Percentiles rank a stretch among this genome's conserved stretches.
phyloP scores from a whole-genome alignment of 257 asterid species.

The Thymus mandschuricus region DNA sequence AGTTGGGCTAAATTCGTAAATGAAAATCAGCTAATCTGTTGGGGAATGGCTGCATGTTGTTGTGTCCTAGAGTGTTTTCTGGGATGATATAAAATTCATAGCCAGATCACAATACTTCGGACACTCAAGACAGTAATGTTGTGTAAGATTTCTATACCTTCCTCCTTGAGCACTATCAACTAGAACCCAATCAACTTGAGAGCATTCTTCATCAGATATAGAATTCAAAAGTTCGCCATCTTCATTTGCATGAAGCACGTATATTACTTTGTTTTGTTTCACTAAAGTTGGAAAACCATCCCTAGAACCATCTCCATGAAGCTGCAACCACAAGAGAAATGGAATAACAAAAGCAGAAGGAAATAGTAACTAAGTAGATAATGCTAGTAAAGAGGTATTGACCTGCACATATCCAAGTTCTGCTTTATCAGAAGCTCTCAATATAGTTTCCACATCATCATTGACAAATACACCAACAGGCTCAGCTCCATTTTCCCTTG shows the following conservation, averaged over 20 bases:
- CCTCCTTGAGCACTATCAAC: constrained; percentile 95
- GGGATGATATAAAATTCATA: not conserved
- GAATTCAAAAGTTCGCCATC: constrained; percentile 74
- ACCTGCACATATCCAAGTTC: constrained; percentile 94
- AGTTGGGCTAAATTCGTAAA: constrained; percentile 16
- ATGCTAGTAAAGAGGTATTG: constrained; percentile 17
- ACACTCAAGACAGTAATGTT: not conserved
- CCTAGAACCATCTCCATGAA: constrained; percentile 86
- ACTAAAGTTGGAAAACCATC: constrained; percentile 60
- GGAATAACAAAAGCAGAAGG: constrained; percentile 20
- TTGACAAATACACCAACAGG: constrained; percentile 97
- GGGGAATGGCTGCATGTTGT: not conserved
- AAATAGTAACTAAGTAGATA: constrained; percentile 15
- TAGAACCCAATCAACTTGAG: constrained; percentile 88
- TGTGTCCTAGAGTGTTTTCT: not conserved
- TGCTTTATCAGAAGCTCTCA: constrained; percentile 67
- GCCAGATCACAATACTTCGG: constrained; percentile 6
- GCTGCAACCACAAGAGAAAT: constrained; percentile 51
- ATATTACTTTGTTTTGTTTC: constrained; percentile 60
- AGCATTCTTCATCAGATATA: constrained; percentile 70
- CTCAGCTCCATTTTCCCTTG: constrained; percentile 70
- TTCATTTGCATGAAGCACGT: constrained; percentile 83
- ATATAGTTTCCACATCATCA: constrained; percentile 77
- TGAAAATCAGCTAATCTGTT: constrained; percentile 2
- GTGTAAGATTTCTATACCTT: constrained; percentile 50